phyloP scores from a whole-genome alignment of 106 monocot genomes.

The Ottelia alismoides region DNA sequence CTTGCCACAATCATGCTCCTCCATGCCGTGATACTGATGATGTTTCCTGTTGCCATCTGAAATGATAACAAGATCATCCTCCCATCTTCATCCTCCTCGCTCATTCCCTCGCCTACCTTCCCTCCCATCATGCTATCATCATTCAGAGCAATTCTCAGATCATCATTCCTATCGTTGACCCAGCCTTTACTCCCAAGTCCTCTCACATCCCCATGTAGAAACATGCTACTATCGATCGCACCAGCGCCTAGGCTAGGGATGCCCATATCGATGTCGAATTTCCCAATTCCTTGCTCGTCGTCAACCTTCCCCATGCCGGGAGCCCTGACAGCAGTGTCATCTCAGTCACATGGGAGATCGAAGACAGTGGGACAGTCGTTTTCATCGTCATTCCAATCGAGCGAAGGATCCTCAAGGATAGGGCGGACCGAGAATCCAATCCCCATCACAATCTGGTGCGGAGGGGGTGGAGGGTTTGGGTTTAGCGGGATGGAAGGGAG shows the following conservation, averaged over 20 bases:
- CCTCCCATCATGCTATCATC: constrained; percentile 21
- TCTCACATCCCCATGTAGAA: constrained; percentile 1
- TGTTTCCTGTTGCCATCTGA: constrained; percentile 27
- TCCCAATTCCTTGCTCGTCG: constrained; percentile 6
- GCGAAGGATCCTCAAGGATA: constrained; percentile 14
- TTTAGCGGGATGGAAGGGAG: too few relatives aligned
- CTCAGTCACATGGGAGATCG: background rate
- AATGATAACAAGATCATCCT: constrained; percentile 48
- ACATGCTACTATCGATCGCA: background rate
- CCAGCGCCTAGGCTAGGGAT: constrained; percentile 49
- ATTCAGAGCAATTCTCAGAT: constrained; percentile 82
- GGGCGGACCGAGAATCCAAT: constrained; percentile 46
- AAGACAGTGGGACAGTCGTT: constrained; percentile 1
- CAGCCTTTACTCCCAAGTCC: constrained; percentile 36
- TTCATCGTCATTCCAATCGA: constrained; percentile 40
- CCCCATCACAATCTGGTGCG: constrained; percentile 11
- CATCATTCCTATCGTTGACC: constrained; percentile 95
- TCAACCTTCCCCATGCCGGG: constrained; percentile 1
- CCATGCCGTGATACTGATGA: constrained; percentile 31
- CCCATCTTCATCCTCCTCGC: constrained; percentile 63
- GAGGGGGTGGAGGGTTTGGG: background rate
- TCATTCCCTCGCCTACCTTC: constrained; percentile 16
- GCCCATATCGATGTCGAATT: constrained; percentile 19
- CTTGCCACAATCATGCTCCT: constrained; percentile 71
- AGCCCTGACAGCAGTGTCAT: background rate